Percentiles rank a stretch among this genome's conserved stretches.
phyloP scores from a whole-genome alignment of 148 eudicot genomes.

The Limonium bicolor region DNA sequence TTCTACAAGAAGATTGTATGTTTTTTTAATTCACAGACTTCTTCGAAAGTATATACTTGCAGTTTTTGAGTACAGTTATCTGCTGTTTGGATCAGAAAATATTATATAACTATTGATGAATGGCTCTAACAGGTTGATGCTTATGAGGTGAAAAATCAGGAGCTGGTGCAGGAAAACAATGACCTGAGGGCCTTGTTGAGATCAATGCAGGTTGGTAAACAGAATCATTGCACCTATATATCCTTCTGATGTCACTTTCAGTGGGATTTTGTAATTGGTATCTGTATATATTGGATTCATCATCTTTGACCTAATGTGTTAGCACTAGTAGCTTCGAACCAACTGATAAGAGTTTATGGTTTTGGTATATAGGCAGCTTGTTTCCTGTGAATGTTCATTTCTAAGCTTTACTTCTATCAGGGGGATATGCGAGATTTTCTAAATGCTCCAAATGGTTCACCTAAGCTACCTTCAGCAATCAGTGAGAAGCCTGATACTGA shows the following conservation, averaged over 20 bases:
- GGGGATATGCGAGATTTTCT: conserved; percentile 97
- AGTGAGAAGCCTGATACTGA: conserved; percentile 46
- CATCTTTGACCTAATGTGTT: no score
- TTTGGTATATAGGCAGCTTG: background rate
- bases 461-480: conserved; percentile 42
- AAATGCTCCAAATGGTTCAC: conserved; percentile 81
- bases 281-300: background rate
- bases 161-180: conserved; percentile 82
- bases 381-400: conserved; percentile 1
- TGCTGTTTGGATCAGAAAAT: background rate
- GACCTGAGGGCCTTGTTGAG: conserved; percentile 87
- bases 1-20: conserved; percentile 94
- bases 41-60: background rate
- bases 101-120: conserved; percentile 5
- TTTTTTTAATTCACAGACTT: no score
- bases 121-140: conserved; percentile 68
- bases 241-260: background rate
- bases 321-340: no score
- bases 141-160: conserved; percentile 95
- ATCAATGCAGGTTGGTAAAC: conserved; percentile 82
- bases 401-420: no score
- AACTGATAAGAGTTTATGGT: background rate
- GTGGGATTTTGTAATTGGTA: background rate
- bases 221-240: no score
- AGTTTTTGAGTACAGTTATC: background rate